Percentiles rank a stretch among this genome's conserved stretches.
Evolutionary conservation across 2,329 filamentous ascomycete genomes (phyloP).

Genomic region (Tothia fuscella): DNA sequence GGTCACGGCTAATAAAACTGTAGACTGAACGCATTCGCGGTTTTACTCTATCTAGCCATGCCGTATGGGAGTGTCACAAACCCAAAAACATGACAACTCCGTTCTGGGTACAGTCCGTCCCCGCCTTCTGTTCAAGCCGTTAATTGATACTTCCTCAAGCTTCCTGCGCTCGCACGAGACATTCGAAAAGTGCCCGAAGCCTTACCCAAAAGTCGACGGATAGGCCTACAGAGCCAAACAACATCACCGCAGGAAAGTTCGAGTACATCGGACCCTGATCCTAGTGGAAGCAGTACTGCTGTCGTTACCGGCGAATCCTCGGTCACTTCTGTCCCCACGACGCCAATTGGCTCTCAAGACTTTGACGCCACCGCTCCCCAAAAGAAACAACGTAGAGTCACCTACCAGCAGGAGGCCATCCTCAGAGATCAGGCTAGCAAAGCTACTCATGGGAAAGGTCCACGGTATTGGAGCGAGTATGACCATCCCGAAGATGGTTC

Average conservation of each 20-base stretch:
- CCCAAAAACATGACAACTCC: constrained; percentile 33
- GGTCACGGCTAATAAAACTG: no score
- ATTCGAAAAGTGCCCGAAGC: constrained; percentile 40
- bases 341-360: neutral
- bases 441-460: neutral
- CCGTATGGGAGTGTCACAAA: constrained; percentile 36
- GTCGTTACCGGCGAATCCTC: constrained; percentile 6
- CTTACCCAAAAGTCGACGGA: constrained; percentile 10
- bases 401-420: neutral
- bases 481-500: constrained; percentile 61
- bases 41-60: constrained; percentile 42
- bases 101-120: no score
- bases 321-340: constrained; percentile 3
- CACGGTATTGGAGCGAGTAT: constrained; percentile 73
- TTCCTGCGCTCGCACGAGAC: constrained; percentile 34
- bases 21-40: constrained; percentile 39
- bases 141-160: no score
- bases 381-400: neutral
- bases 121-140: no score
- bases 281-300: constrained; percentile 5
- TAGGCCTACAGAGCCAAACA: neutral
- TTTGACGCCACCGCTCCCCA: neutral
- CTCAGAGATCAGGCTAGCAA: neutral
- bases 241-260: neutral
- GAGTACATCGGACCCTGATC: constrained; percentile 3